Evolutionary conservation across 495 filamentous ascomycete species (phyloP).

Genomic region (Neurospora tetrasperma): DNA sequence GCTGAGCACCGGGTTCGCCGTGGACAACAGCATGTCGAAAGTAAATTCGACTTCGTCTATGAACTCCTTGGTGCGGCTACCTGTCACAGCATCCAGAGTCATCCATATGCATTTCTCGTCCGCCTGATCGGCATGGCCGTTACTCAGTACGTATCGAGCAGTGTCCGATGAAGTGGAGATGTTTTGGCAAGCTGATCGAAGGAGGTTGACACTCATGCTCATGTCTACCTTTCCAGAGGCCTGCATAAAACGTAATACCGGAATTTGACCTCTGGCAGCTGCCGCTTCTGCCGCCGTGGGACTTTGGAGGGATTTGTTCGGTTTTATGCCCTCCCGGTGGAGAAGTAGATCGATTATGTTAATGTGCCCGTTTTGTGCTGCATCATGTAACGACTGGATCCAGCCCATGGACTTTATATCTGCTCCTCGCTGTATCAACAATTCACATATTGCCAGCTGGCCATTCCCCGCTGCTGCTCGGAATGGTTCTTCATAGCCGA

Average conservation of each 20-base stretch:
- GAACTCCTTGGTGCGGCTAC: accelerated
- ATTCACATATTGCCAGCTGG: not conserved
- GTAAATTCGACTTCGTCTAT: not conserved
- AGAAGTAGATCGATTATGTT: not conserved
- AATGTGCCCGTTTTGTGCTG: too few relatives aligned
- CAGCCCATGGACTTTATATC: not conserved
- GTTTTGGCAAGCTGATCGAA: not conserved
- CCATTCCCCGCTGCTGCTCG: not conserved
- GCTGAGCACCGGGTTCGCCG: not conserved
- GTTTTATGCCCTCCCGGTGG: not conserved
- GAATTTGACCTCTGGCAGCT: not conserved
- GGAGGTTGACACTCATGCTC: not conserved
- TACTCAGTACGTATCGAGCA: not conserved
- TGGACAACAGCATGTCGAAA: not conserved
- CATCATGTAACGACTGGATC: not conserved
- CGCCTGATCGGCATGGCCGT: not conserved
- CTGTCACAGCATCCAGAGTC: not conserved
- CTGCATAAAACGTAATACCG: not conserved
- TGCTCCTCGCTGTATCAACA: not conserved
- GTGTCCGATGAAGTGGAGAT: not conserved
- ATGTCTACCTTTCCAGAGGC: not conserved
- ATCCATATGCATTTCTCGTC: not conserved
- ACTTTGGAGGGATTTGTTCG: not conserved
- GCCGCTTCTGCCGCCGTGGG: not conserved
- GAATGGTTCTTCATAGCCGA: accelerated